Conservation (phyloP, 495 filamentous ascomycete species). For the Daldinia grandis region DNA sequence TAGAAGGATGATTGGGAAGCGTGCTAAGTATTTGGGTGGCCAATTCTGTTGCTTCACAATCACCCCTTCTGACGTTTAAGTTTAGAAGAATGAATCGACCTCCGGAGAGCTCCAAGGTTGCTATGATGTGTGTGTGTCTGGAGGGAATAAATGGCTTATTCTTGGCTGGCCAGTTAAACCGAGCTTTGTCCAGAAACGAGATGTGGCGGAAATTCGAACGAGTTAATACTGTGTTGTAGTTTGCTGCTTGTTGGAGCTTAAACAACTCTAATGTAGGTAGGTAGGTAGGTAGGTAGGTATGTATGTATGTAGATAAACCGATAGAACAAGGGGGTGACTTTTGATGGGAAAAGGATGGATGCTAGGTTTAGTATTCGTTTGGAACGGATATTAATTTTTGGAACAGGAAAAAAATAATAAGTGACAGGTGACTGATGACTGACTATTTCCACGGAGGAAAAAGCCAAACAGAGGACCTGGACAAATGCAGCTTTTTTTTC, state of each 20-base stretch:
- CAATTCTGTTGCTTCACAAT: conserved; percentile 18
- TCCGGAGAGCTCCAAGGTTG: conserved; percentile 4
- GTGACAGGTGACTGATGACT: conserved; percentile 2
- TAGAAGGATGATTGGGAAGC: conserved; percentile 22
- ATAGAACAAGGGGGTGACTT: background rate
- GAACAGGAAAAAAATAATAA: background rate
- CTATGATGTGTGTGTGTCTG: background rate
- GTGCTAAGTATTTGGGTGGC: conserved; percentile 30
- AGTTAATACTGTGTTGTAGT: background rate
- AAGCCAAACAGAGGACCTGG: conserved; percentile 2
- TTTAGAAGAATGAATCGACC: conserved; percentile 20
- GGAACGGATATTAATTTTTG: conserved; percentile 7
- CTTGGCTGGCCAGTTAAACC: background rate
- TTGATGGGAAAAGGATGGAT: background rate
- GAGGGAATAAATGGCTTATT: conserved; percentile 1
- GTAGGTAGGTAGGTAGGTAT: no score
- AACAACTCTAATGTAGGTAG: background rate
- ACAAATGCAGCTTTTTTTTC: conserved; percentile 2
- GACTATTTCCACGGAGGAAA: conserved; percentile 18
- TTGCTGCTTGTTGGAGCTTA: background rate
- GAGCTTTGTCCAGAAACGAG: conserved; percentile 1
- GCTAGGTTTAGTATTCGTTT: conserved; percentile 22
- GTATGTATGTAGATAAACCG: background rate
- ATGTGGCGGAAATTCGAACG: conserved; percentile 19
- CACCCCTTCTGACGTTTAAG: conserved; percentile 4